Conservation (phyloP, 768 basidiomycete genomes). For the Rhodotorula graminis region DNA sequence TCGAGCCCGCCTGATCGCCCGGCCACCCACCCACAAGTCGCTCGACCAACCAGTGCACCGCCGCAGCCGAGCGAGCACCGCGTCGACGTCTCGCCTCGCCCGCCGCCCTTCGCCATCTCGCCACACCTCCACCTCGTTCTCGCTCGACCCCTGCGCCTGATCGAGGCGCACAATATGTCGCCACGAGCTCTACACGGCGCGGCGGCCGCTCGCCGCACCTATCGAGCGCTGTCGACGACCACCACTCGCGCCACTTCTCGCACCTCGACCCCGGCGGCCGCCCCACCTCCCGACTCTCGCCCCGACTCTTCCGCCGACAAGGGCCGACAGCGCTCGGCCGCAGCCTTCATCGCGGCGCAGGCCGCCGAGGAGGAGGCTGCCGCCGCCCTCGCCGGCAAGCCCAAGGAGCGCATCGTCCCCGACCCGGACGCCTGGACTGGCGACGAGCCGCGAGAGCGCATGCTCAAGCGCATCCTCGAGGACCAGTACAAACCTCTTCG, state of each 20-base stretch:
- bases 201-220: not conserved
- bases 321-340: not conserved
- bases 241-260: not conserved
- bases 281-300: not conserved
- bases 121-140: not conserved
- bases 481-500: constrained; percentile 79
- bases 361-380: constrained; percentile 40
- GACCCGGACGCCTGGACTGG: constrained; percentile 66
- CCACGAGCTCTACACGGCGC: not conserved
- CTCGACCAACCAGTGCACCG: no score
- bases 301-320: not conserved
- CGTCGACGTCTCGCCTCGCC: not conserved
- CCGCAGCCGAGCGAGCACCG: no score
- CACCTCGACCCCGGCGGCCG: not conserved
- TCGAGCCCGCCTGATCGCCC: no score
- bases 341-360: constrained; percentile 55
- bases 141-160: not conserved
- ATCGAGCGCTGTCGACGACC: not conserved
- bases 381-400: not conserved
- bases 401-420: constrained; percentile 39
- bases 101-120: not conserved
- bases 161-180: not conserved
- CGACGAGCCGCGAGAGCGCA: constrained; percentile 65
- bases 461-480: constrained; percentile 74
- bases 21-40: no score